Conservation (phyloP, 805 yeast species). For the Torulaspora maleeae region DNA sequence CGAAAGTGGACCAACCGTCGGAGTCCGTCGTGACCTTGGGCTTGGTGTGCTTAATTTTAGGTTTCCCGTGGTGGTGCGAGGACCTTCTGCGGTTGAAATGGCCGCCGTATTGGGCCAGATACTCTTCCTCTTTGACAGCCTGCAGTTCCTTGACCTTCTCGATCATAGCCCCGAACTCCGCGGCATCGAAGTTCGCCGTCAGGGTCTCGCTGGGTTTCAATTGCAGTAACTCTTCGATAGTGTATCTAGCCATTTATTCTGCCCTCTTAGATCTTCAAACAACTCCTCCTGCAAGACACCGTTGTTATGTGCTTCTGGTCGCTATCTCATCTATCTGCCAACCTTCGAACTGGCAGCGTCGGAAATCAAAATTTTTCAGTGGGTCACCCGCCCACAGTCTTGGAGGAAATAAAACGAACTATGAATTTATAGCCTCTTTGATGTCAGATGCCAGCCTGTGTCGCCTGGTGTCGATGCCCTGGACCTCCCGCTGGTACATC, state of each 20-base stretch:
- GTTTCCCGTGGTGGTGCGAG: slow-evolving; percentile 47
- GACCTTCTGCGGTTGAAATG: slow-evolving; percentile 59
- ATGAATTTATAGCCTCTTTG: background rate
- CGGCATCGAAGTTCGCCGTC: slow-evolving; percentile 60
- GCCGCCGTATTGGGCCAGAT: slow-evolving; percentile 32
- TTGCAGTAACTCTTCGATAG: slow-evolving; percentile 63
- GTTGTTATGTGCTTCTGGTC: background rate
- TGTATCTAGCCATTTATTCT: slow-evolving; percentile 49
- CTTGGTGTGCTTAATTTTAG: slow-evolving; percentile 54
- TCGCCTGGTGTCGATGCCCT: slow-evolving; percentile 12
- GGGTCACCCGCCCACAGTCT: slow-evolving; percentile 1
- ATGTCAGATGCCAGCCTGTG: slow-evolving; percentile 8
- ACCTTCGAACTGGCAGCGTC: background rate
- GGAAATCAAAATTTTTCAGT: slow-evolving; percentile 4
- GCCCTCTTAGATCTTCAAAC: slow-evolving; percentile 4
- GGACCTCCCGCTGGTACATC: slow-evolving; percentile 21
- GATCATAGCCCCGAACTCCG: slow-evolving; percentile 59
- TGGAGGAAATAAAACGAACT: background rate
- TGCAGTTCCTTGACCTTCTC: slow-evolving; percentile 56
- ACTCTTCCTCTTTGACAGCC: slow-evolving; percentile 35
- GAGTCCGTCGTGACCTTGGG: slow-evolving; percentile 55
- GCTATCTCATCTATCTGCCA: background rate
- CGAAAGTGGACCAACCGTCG: slow-evolving; percentile 79
- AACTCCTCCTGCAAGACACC: background rate
- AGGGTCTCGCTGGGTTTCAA: slow-evolving; percentile 53